Conservation (phyloP, 2,329 filamentous ascomycete species). For the Tetracladium maxilliforme region DNA sequence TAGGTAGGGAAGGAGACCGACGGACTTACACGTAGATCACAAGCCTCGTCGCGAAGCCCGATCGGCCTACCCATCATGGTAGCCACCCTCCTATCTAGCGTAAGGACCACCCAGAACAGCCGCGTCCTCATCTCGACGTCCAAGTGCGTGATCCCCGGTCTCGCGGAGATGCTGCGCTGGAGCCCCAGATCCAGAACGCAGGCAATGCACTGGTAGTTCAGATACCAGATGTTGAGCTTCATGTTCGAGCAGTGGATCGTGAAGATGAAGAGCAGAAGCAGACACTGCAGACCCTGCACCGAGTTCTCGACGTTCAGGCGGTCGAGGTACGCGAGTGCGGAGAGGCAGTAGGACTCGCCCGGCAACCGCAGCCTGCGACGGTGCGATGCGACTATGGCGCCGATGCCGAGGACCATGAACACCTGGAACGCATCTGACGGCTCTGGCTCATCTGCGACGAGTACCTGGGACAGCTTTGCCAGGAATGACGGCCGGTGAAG, state of each 20-base stretch:
- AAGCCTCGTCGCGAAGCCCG: slow-evolving; percentile 36
- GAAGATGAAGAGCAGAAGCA: slow-evolving; percentile 29
- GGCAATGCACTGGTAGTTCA: slow-evolving; percentile 39
- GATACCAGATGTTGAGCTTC: slow-evolving; percentile 34
- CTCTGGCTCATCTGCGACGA: slow-evolving; percentile 12
- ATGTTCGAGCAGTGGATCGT: slow-evolving; percentile 33
- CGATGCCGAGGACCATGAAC: slow-evolving; percentile 36
- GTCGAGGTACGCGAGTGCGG: slow-evolving; percentile 30
- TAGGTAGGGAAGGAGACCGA: slow-evolving; percentile 1
- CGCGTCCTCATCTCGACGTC: slow-evolving; percentile 38
- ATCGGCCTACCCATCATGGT: slow-evolving; percentile 42
- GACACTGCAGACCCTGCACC: slow-evolving; percentile 30
- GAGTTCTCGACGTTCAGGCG: slow-evolving; percentile 30
- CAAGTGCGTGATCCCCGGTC: slow-evolving; percentile 25
- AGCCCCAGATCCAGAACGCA: slow-evolving; percentile 33
- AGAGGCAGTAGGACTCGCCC: slow-evolving; percentile 30
- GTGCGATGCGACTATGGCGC: slow-evolving; percentile 26
- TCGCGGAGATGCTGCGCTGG: slow-evolving; percentile 29
- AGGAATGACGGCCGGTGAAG: slow-evolving; percentile 28
- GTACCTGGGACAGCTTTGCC: slow-evolving; percentile 17
- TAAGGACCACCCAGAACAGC: slow-evolving; percentile 38
- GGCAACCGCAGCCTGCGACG: slow-evolving; percentile 26
- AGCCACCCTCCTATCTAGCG: slow-evolving; percentile 31
- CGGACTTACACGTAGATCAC: slow-evolving; percentile 29
- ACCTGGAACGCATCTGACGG: slow-evolving; percentile 27